Base-by-base conservation (phyloP, 2,329 filamentous ascomycete species). In the Aspergillus sp. region DNA sequence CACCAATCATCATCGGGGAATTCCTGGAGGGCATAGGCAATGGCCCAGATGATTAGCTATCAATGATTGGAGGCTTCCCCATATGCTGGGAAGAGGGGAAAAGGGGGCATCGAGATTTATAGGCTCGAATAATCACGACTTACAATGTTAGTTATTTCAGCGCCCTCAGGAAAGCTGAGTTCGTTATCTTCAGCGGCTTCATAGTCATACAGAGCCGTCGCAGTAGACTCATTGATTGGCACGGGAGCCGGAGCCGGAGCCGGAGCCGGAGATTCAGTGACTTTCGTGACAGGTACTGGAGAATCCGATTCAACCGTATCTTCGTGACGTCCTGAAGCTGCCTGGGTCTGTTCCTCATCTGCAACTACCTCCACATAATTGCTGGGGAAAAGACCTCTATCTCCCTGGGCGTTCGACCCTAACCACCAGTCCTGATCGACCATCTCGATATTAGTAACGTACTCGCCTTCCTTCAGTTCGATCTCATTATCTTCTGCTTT, bases 1-100 rank as follows among this genome's bases (percentile, higher is more conserved):
- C 95, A 99, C 95, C 95, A 99, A 74, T 99, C 95, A 67, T 98
- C 94, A 70, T 98, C 95, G 2, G 95, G 95, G 78, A 98, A 98
- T 81, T 97, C 91, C 88, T 90, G 68, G 19, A 19, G 12, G 12
- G 7, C 41, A 23, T 45, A 13, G 41, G 41, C 21, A 45, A 45
- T 23, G 19, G 9, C 41, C 41, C 17, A 32, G 15, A 49, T 19
- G 6, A 28, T 50, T 17, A 50, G 47, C n/a, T n/a, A n/a, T 32
- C n/a, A 50, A 36, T 5, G 12, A 36, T 36, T 36, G 32, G 12
- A 36, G 32, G 32, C 32, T 15, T 12, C 19, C 17, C 5, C 4
- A 12, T 8, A 36, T 36, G 32, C 28, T 36, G 15, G 28, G n/a
- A 59, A 43, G 21, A 13, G 25, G 15, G 10, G 30, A 10, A 19